Percentiles rank a stretch among this genome's conserved stretches.
phyloP scores from a whole-genome alignment of 768 basidiomycete genomes.

The Naematelia encephala region DNA sequence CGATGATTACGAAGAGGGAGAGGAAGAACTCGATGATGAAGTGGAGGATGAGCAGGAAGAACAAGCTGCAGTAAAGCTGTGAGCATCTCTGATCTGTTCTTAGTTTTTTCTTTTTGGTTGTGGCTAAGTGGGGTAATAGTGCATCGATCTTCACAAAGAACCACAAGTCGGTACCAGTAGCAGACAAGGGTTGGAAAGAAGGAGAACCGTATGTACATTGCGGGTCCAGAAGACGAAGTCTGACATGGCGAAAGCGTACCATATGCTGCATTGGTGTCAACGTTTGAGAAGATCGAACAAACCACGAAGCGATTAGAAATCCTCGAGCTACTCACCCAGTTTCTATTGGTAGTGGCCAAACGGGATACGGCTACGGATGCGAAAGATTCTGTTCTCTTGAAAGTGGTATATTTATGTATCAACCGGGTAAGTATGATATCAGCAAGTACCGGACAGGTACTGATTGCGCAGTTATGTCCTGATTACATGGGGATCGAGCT shows the following conservation, averaged over 20 bases:
- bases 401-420: constrained; percentile 92
- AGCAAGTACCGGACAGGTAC: not conserved
- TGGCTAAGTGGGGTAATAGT: constrained; percentile 17
- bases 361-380: constrained; percentile 72
- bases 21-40: constrained; percentile 50
- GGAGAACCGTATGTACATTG: constrained; percentile 68
- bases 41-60: constrained; percentile 48
- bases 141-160: constrained; percentile 46
- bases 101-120: constrained; percentile 20
- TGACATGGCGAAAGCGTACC: constrained; percentile 64
- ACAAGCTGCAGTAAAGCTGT: constrained; percentile 65
- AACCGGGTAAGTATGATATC: constrained; percentile 68
- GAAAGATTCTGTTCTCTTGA: constrained; percentile 64
- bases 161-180: constrained; percentile 28
- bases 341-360: constrained; percentile 84
- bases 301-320: constrained; percentile 97
- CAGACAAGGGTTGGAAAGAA: constrained; percentile 72
- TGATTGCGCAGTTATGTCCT: constrained; percentile 69
- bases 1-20: constrained; percentile 52
- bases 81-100: constrained; percentile 2
- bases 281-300: constrained; percentile 82
- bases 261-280: constrained; percentile 84
- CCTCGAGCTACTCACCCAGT: constrained; percentile 77
- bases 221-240: not conserved
- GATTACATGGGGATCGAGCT: constrained; percentile 94